Conservation (phyloP, 345 rosid genomes). For the Turritis glabra region DNA sequence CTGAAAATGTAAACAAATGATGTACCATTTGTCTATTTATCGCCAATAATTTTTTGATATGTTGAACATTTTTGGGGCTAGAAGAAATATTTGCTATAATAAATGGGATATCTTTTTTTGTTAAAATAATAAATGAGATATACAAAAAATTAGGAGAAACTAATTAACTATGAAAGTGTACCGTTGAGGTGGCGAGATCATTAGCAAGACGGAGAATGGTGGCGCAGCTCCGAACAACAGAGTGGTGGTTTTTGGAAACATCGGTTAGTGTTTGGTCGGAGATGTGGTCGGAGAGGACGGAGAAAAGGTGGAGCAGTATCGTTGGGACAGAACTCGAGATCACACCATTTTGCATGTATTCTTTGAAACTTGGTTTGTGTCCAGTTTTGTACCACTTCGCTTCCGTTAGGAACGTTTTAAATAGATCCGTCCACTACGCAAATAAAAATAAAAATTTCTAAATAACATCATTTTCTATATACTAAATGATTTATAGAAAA, state of each 20-base stretch:
- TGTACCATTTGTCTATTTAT: background rate
- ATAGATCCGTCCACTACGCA: conserved; percentile 46
- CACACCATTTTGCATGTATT: conserved; percentile 48
- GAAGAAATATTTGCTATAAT: background rate
- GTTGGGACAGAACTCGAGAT: conserved; percentile 36
- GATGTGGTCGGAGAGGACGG: background rate
- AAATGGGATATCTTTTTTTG: no score
- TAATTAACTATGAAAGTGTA: background rate
- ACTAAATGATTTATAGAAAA: background rate
- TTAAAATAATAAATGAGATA: background rate
- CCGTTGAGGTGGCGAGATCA: conserved; percentile 49
- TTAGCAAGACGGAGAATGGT: conserved; percentile 32
- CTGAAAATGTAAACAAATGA: background rate
- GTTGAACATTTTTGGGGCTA: background rate
- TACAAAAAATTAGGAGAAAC: background rate
- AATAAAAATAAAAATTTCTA: background rate
- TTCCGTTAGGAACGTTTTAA: conserved; percentile 40
- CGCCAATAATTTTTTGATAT: background rate
- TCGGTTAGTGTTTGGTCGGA: conserved; percentile 18
- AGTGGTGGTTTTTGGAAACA: background rate
- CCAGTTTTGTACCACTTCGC: conserved; percentile 45
- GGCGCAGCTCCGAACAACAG: conserved; percentile 32
- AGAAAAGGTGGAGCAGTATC: conserved; percentile 20
- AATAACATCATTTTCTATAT: background rate
- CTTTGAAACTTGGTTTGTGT: conserved; percentile 40